phyloP scores from a whole-genome alignment of 768 basidiomycete genomes.

The Obba rivulosa region DNA sequence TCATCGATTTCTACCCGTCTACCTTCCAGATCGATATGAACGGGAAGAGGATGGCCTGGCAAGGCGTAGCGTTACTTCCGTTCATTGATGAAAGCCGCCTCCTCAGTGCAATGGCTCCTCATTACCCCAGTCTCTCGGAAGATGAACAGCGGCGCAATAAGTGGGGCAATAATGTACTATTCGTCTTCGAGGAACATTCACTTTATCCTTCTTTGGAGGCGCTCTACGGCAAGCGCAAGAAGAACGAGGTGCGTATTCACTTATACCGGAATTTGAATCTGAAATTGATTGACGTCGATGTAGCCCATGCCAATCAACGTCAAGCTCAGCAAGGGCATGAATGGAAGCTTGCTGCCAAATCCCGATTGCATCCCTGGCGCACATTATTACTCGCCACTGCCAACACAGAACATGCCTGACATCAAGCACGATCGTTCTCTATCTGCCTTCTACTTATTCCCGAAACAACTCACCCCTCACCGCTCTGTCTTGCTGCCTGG shows the following conservation, averaged over 20 bases:
- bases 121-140: constrained; percentile 62
- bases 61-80: constrained; percentile 93
- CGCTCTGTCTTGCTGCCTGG: constrained; percentile 79
- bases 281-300: constrained; percentile 4
- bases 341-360: constrained; percentile 75
- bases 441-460: constrained; percentile 86
- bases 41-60: constrained; percentile 99
- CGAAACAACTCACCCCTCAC: constrained; percentile 81
- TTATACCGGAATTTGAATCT: too few relatives aligned
- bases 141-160: constrained; percentile 82
- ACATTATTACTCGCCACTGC: constrained; percentile 76
- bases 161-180: constrained; percentile 80
- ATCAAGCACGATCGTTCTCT: constrained; percentile 84
- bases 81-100: constrained; percentile 89
- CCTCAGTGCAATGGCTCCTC: constrained; percentile 73
- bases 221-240: constrained; percentile 87
- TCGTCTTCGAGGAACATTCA: constrained; percentile 78
- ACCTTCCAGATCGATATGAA: constrained; percentile 99
- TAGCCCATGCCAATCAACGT: constrained; percentile 75
- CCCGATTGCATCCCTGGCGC: constrained; percentile 89
- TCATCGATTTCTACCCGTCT: constrained; percentile 91
- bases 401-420: constrained; percentile 58
- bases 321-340: constrained; percentile 69
- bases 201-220: constrained; percentile 85
- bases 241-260: constrained; percentile 54